A percentile compares a stretch with the other conserved stretches of the same genome.
These are phyloP conservation scores for Aspergillus viridinutans DNA, from an alignment of 2,329 filamentous ascomycete species.

Conservation along the genomic window DNA sequence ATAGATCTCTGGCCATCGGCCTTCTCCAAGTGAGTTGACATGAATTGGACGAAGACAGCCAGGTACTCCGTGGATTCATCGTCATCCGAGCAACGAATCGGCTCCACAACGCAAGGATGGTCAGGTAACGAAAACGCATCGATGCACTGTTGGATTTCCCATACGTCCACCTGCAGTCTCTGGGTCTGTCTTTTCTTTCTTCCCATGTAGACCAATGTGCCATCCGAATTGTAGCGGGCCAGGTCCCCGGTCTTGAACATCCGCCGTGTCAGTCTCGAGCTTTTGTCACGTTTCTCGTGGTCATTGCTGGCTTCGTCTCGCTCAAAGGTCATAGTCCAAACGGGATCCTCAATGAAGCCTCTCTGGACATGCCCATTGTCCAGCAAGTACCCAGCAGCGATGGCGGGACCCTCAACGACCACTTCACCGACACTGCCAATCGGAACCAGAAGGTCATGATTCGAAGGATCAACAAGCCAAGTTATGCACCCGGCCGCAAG, in stretches of 20 bases:
- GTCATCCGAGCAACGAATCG: slow-evolving; percentile 5
- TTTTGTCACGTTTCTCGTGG: not conserved
- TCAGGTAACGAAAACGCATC: slow-evolving; percentile 10
- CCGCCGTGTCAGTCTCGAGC: not conserved
- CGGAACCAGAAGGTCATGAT: slow-evolving; percentile 27
- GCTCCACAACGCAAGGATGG: slow-evolving; percentile 17
- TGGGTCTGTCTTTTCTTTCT: slow-evolving; percentile 20
- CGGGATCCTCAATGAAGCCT: slow-evolving; percentile 48
- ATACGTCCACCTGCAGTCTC: slow-evolving; percentile 1
- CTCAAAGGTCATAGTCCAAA: slow-evolving; percentile 24
- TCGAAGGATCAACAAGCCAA: slow-evolving; percentile 33
- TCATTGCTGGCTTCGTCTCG: not conserved
- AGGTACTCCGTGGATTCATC: slow-evolving; percentile 1
- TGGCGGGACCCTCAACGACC: slow-evolving; percentile 40
- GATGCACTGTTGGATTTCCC: slow-evolving; percentile 13
- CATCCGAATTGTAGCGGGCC: slow-evolving; percentile 35
- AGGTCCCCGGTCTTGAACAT: slow-evolving; percentile 39
- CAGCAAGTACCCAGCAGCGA: slow-evolving; percentile 56
- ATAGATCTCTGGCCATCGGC: not conserved
- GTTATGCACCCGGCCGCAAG: slow-evolving; percentile 19
- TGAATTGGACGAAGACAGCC: slow-evolving; percentile 19
- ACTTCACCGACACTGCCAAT: slow-evolving; percentile 30
- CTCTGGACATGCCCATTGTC: slow-evolving; percentile 48
- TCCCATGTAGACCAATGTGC: slow-evolving; percentile 31
- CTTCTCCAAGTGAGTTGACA: not conserved